Evolutionary conservation across 1,139 yeast species (phyloP), one percentile per base, ranked within the genome.

Genomic region (Pichia cactophila): DNA sequence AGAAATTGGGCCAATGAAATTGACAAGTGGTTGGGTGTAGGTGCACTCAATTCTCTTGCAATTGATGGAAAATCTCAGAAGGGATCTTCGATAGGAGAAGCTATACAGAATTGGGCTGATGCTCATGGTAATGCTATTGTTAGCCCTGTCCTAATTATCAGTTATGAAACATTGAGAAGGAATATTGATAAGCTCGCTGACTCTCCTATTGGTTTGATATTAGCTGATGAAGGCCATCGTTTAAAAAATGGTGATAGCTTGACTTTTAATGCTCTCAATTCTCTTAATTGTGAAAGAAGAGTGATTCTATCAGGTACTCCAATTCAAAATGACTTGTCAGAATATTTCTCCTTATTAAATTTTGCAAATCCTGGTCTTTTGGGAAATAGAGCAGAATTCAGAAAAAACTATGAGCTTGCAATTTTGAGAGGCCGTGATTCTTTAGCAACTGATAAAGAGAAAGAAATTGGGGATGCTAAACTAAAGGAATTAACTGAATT

Each of bases 1-100:
- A 75, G 90, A 52, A 92, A 92, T 61, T 92, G 99, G 99, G 98
- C 97, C 2, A 92, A 92, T 64, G 99, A 92, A 69, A 80, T 92
- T 50, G 79, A 83, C 42, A 92, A 92, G 66, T 92, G 99, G 99
- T 72, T 92, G 14, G 99, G 99, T 0, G 88, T 86, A 57, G 96
- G 95, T 14, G 81, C 86, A 0, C 66, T 92, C 16, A 83, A 95
- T 1, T 95, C 97, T 0, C 71, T 94, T 50, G 96, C 97, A 0
- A 82, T 88, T 10, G 98, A 92, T 64, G 98, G 98, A 11, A 89
- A 88, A 61, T 69, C 80, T 26, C 81, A 88, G 1, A 83, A 83
- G 57, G 69, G 80, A 6, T 69, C 76, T 0, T 92, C 85, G 33
- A 77, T 90, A 29, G 83, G 83, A 1, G 74, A 74, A 23, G 84